Evolutionary conservation across 768 basidiomycete genomes (phyloP).

Genomic region (Phallus indusiatus): DNA sequence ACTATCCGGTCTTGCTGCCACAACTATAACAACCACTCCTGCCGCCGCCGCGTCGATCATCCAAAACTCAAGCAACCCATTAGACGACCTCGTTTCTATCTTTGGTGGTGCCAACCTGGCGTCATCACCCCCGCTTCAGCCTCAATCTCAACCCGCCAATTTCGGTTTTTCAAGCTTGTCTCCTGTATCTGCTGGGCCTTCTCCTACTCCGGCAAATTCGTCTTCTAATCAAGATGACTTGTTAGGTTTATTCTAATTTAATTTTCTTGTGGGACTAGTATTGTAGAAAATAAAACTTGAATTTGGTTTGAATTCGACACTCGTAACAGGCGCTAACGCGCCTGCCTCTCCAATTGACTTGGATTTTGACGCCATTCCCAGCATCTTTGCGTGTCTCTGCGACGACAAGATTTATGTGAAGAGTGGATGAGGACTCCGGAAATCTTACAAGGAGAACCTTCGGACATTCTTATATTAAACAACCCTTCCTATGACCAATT

Average conservation of each 20-base stretch:
- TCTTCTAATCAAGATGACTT: constrained; percentile 40
- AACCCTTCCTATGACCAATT: constrained; percentile 1
- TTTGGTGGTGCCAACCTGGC: constrained; percentile 51
- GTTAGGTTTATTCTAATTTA: constrained; percentile 43
- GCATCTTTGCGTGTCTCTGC: too few relatives aligned
- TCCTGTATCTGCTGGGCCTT: constrained; percentile 12
- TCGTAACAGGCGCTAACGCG: too few relatives aligned
- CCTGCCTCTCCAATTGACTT: too few relatives aligned
- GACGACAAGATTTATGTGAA: too few relatives aligned
- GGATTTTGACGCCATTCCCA: too few relatives aligned
- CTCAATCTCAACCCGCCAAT: constrained; percentile 9
- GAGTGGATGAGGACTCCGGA: neutral
- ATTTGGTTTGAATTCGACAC: too few relatives aligned
- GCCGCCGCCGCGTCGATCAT: constrained; percentile 69
- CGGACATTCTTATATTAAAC: neutral
- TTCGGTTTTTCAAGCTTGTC: constrained; percentile 10
- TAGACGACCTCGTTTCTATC: constrained; percentile 90
- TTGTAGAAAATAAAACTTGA: neutral
- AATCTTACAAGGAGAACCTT: neutral
- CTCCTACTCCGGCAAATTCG: constrained; percentile 22
- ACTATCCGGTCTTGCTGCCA: constrained; percentile 71
- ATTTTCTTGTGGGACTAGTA: neutral
- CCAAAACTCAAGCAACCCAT: constrained; percentile 77
- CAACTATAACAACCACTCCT: constrained; percentile 58
- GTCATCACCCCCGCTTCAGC: constrained; percentile 14